Conservation (phyloP, 345 rosid genomes). For the Noccaea bulbosa region DNA sequence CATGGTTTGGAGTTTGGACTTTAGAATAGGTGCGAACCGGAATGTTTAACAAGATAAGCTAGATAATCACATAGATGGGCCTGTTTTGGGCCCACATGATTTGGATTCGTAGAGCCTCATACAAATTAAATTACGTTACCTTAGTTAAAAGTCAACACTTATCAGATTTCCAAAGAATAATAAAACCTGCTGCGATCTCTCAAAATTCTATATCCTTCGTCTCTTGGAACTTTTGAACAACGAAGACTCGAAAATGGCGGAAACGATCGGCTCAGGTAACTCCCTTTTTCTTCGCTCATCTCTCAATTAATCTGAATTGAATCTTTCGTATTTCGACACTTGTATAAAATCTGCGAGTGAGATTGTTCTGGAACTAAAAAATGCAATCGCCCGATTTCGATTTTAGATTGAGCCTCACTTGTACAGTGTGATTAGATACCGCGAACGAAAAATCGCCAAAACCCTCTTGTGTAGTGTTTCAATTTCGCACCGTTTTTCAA, state of each 20-base stretch:
- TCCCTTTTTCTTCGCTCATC: neutral
- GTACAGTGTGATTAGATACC: neutral
- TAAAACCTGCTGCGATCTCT: conserved; percentile 12
- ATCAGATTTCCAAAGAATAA: neutral
- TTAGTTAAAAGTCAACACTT: conserved; percentile 15
- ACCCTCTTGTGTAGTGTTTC: neutral
- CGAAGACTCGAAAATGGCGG: conserved; percentile 33
- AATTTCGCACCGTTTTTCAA: neutral
- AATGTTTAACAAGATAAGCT: neutral
- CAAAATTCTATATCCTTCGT: neutral
- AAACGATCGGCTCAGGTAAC: conserved; percentile 30
- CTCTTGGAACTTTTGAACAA: conserved; percentile 18
- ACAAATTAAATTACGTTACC: neutral
- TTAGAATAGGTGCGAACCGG: neutral
- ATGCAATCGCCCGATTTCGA: neutral
- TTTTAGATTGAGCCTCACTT: neutral
- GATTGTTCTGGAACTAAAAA: conserved; percentile 6
- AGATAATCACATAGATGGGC: neutral
- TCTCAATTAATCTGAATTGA: conserved; percentile 14
- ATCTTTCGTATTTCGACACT: neutral
- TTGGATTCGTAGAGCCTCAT: neutral
- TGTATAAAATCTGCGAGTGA: neutral
- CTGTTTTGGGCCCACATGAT: neutral
- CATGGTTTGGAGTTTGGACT: neutral
- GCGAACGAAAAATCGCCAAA: neutral